phyloP scores from a whole-genome alignment of 2,329 filamentous ascomycete species.

The Endocalyx cinctus region DNA sequence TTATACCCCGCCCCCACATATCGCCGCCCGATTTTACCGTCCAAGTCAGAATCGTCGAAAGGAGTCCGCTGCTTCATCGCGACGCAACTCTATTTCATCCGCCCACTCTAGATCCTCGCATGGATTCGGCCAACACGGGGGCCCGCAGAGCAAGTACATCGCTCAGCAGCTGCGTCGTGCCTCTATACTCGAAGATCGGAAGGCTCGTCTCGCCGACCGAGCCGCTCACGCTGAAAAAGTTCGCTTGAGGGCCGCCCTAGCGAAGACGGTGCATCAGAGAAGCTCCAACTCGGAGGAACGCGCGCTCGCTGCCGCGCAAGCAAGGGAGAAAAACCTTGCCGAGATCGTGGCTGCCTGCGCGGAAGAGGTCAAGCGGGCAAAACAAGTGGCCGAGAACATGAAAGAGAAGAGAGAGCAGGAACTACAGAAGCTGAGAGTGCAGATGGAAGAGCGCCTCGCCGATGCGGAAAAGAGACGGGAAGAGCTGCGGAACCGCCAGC shows the following conservation, averaged over 20 bases:
- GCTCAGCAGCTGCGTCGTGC: conserved; percentile 75
- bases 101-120: conserved; percentile 67
- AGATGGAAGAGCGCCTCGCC: conserved; percentile 76
- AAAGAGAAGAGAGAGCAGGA: conserved; percentile 77
- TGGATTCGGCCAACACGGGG: conserved; percentile 46
- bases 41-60: conserved; percentile 63
- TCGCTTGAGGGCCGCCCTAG: conserved; percentile 67
- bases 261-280: conserved; percentile 63
- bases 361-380: conserved; percentile 77
- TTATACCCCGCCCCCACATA: conserved; percentile 67
- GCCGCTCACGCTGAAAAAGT: conserved; percentile 83
- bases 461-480: conserved; percentile 71
- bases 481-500: conserved; percentile 54
- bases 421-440: conserved; percentile 60
- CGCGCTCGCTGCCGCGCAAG: conserved; percentile 71
- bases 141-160: conserved; percentile 70
- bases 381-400: conserved; percentile 76
- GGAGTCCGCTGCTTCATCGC: conserved; percentile 72
- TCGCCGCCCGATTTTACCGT: conserved; percentile 74
- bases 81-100: conserved; percentile 75
- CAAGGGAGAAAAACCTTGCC: conserved; percentile 73
- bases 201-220: conserved; percentile 72
- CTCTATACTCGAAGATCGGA: conserved; percentile 76
- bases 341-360: conserved; percentile 79
- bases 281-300: conserved; percentile 68